phyloP scores from a whole-genome alignment of 805 yeast species.

The Lipomyces sp. region DNA sequence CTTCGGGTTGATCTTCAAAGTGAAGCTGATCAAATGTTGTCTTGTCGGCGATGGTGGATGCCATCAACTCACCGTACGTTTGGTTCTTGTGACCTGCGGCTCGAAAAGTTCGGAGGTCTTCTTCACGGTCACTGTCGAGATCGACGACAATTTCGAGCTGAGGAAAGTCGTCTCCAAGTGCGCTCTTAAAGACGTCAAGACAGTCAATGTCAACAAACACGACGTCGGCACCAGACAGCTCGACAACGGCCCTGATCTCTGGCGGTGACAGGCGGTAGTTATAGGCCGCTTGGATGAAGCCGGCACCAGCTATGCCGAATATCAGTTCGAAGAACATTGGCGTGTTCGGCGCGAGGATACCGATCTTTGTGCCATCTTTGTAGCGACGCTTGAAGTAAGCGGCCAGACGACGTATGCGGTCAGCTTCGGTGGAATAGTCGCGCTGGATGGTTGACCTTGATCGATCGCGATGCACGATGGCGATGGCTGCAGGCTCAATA shows the following conservation, averaged over 20 bases:
- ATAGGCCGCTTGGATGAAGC: slow-evolving; percentile 45
- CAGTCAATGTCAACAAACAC: slow-evolving; percentile 29
- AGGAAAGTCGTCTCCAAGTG: slow-evolving; percentile 27
- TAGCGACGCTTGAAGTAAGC: slow-evolving; percentile 40
- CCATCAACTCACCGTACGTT: slow-evolving; percentile 24
- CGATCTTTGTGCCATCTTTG: slow-evolving; percentile 39
- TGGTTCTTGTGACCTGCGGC: slow-evolving; percentile 2
- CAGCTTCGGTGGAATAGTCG: slow-evolving; percentile 42
- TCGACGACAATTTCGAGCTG: slow-evolving; percentile 32
- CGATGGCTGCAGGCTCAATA: slow-evolving; percentile 46
- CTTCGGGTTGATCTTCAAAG: slow-evolving; percentile 36
- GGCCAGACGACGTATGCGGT: slow-evolving; percentile 44
- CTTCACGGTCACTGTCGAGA: slow-evolving; percentile 30
- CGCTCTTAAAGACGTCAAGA: slow-evolving; percentile 28
- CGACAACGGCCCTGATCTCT: slow-evolving; percentile 44
- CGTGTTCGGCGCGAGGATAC: slow-evolving; percentile 46
- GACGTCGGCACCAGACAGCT: slow-evolving; percentile 38
- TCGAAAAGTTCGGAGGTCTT: slow-evolving; percentile 17
- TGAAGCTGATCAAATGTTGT: slow-evolving; percentile 27
- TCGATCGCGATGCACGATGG: slow-evolving; percentile 43
- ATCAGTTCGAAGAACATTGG: slow-evolving; percentile 47
- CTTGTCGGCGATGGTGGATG: slow-evolving; percentile 5
- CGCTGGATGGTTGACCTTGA: slow-evolving; percentile 35
- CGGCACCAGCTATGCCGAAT: slow-evolving; percentile 46
- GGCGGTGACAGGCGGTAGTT: slow-evolving; percentile 44